Evolutionary conservation across 768 basidiomycete species (phyloP).

Genomic region (Boletus rubropictus): DNA sequence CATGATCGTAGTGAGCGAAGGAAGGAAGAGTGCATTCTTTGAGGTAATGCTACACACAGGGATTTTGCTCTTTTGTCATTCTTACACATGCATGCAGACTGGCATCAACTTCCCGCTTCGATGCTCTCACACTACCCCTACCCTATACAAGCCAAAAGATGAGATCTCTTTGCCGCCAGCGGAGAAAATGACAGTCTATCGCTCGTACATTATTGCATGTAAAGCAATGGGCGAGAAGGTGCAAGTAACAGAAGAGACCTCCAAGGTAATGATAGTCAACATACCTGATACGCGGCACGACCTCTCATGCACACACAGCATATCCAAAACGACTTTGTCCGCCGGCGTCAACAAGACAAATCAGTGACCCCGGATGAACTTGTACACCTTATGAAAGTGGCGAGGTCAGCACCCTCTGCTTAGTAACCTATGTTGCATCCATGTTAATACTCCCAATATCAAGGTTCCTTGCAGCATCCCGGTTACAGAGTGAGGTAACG

Average conservation of each 20-base stretch:
- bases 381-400: conserved; percentile 59
- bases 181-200: conserved; percentile 49
- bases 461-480: conserved; percentile 61
- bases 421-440: not conserved
- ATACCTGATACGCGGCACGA: not conserved
- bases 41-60: conserved; percentile 37
- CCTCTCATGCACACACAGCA: conserved; percentile 37
- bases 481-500: conserved; percentile 51
- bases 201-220: conserved; percentile 56
- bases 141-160: conserved; percentile 46
- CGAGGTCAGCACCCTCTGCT: conserved; percentile 45
- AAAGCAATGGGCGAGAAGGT: conserved; percentile 44
- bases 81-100: conserved; percentile 41
- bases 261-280: conserved; percentile 42
- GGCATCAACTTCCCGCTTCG: conserved; percentile 49
- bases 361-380: conserved; percentile 54
- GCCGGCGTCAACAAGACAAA: conserved; percentile 34
- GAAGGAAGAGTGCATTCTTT: conserved; percentile 68
- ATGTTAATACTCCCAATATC: conserved; percentile 5
- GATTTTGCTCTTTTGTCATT: not conserved
- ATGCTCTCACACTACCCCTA: conserved; percentile 22
- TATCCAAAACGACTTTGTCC: conserved; percentile 72
- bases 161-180: conserved; percentile 41
- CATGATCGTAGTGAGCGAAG: conserved; percentile 58
- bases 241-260: conserved; percentile 46